Conservation (phyloP, 1,284 basidiomycete genomes). For the Papiliotrema flavescens region DNA sequence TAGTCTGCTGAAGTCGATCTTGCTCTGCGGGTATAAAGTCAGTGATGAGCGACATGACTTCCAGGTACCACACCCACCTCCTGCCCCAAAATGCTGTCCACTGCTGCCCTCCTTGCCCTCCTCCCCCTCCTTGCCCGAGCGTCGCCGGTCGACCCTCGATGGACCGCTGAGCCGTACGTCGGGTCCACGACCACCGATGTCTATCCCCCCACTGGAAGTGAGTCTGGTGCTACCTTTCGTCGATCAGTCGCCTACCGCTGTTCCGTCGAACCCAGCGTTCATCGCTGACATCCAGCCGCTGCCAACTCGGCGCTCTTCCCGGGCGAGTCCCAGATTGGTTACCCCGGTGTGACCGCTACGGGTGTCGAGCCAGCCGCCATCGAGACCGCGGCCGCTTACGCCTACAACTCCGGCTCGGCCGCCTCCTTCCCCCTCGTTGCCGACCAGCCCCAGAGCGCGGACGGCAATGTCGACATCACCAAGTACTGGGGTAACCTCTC, state of each 20-base stretch:
- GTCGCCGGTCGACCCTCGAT: slow-evolving; percentile 20
- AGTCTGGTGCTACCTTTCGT: too few relatives aligned
- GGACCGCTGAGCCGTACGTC: slow-evolving; percentile 14
- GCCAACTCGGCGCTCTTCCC: slow-evolving; percentile 49
- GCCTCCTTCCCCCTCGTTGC: slow-evolving; percentile 48
- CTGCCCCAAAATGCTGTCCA: slow-evolving; percentile 1
- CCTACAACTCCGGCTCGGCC: slow-evolving; percentile 48
- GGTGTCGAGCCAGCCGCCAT: slow-evolving; percentile 56
- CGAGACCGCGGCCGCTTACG: slow-evolving; percentile 52
- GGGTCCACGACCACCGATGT: slow-evolving; percentile 32
- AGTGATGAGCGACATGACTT: too few relatives aligned
- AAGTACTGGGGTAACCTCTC: slow-evolving; percentile 77
- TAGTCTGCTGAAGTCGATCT: too few relatives aligned
- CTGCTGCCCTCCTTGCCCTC: slow-evolving; percentile 16
- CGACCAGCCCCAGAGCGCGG: slow-evolving; percentile 23
- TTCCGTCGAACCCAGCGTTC: too few relatives aligned
- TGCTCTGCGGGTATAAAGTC: too few relatives aligned
- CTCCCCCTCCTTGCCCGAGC: slow-evolving; percentile 25
- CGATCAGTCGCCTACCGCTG: too few relatives aligned
- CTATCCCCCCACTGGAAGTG: slow-evolving; percentile 34
- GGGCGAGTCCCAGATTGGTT: slow-evolving; percentile 52
- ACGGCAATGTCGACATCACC: slow-evolving; percentile 57
- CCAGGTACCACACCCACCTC: too few relatives aligned
- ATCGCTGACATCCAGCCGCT: slow-evolving; percentile 10
- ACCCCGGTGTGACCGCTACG: slow-evolving; percentile 53